Evolutionary conservation across 805 yeast genomes (phyloP), one percentile per base, ranked within the genome.

Genomic region (Yamadazyma endophytica): DNA sequence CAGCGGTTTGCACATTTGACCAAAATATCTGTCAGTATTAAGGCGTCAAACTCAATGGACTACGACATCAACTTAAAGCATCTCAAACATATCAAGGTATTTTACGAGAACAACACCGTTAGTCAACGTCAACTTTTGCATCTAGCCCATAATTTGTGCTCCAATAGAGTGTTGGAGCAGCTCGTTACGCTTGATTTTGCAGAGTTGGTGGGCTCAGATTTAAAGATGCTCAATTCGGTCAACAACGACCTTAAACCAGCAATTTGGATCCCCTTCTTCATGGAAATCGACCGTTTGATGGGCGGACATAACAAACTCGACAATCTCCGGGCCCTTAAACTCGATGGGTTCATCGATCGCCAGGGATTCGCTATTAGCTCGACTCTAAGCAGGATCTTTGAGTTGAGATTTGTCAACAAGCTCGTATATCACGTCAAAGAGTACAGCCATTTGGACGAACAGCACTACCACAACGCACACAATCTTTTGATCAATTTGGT

Each of bases 331-430:
- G 16, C 9, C 17, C 21, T 33, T n/a, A 24, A 33, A 1, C 31
- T 56, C 2, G 58, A 54, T 26, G 60, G 60, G 6, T 44, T 36
- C 24, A 33, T 54, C 9, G 41, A 42, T 4, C 35, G 38, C 16
- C 22, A 33, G 2, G 55, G 52, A 2, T 19, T 14, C 3, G 26
- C 4, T 5, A 9, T 49, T 3, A 36, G 38, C 5, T 15, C 19
- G 1, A 9, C 42, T 9, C 16, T 55, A 6, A 18, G 25, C 14
- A 28, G 19, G 9, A 35, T 43, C 0, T 32, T 51, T 3, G 46
- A 46, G 6, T 43, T 53, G 14, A 21, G 13, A 4, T 25, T 18
- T 4, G 31, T 54, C 19, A 25, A 11, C 6, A 29, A 34, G 6
- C 39, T 54, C 6, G 41, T 37, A 24, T 31, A 50, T 5, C 28